Base-by-base conservation (phyloP, 2,329 filamentous ascomycete genomes). In the Talaromyces funiculosus region DNA sequence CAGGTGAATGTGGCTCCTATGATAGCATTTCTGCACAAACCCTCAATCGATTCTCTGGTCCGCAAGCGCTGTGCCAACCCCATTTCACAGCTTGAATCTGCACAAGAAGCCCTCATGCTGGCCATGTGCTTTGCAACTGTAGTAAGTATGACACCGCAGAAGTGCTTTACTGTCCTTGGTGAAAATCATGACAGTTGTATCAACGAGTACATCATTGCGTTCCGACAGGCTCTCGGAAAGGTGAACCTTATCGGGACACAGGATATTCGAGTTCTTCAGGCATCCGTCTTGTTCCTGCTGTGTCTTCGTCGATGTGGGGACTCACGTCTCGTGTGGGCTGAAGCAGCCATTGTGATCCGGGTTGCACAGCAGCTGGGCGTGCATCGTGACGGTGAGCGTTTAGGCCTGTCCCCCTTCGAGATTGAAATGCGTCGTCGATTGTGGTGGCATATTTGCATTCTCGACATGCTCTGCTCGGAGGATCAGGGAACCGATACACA, bases 301-400 rank as follows among this genome's bases (percentile, higher is more conserved):
- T 35, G 38, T 35, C 53, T 56, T n/a, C 3, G 59, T 40, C 5
- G 26, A 12, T 33, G 7, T 16, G 53, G 24, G 1, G 38, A 56
- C 20, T 33, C n/a, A 9, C 4, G 38, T 2, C n/a, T 35, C 24
- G 26, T 56, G 4, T 56, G 53, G 53, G 10, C 29, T n/a, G 26
- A 43, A 31, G 24, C 53, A 12, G 29, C 53, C 26, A 24, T 45
- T 22, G 53, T 45, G 37, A 18, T 45, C 7, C 53, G 38, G 10
- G 37, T 56, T n/a, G 53, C 53, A 10, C 38, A 56, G 31, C 7
- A 14, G 2, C 38, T 43, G 20, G 53, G 53, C 20, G 24, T 56
- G 20, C 85, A 88, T 62, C 80, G 83, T 49, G 84, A 87, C 63
- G 82, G 83, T 2, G 74, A 74, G 9, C 84, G 84, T 64, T 73